A percentile compares a stretch with the other conserved stretches of the same genome.
phyloP scores from a whole-genome alignment of 495 filamentous ascomycete genomes.

The Penicillium psychrofluorescens region DNA sequence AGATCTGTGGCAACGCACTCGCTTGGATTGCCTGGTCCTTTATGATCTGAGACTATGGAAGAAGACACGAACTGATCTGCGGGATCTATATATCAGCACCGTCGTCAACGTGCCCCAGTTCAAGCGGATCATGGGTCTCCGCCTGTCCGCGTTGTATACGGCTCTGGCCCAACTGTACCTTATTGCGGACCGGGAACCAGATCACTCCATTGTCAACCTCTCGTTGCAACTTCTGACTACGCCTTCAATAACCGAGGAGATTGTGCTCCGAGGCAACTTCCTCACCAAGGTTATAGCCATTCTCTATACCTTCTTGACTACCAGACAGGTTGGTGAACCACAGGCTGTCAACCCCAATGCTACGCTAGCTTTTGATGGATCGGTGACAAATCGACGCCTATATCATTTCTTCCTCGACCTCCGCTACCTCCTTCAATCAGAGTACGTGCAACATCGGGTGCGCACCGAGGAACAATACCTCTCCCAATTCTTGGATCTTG shows the following conservation, averaged over 20 bases:
- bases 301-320: constrained; percentile 94
- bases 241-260: constrained; percentile 89
- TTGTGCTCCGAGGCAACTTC: constrained; percentile 93
- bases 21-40: constrained; percentile 92
- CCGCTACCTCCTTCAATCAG: constrained; percentile 78
- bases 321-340: constrained; percentile 88
- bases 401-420: constrained; percentile 96
- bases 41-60: constrained; percentile 97
- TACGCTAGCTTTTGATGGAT: constrained; percentile 87
- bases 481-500: constrained; percentile 89
- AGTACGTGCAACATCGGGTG: constrained; percentile 77
- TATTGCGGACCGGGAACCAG: constrained; percentile 91
- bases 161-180: constrained; percentile 89
- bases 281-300: constrained; percentile 92
- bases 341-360: constrained; percentile 76
- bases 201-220: constrained; percentile 97
- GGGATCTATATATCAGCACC: constrained; percentile 92
- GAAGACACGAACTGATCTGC: constrained; percentile 79
- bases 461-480: constrained; percentile 79
- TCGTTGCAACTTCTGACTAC: constrained; percentile 95
- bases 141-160: constrained; percentile 91
- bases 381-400: constrained; percentile 87
- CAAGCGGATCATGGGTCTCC: constrained; percentile 89
- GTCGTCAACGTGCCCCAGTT: constrained; percentile 92
- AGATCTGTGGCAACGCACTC: constrained; percentile 77